Evolutionary conservation across 176 grass and related monocot genomes (phyloP).

Genomic region (Musa itinerans): DNA sequence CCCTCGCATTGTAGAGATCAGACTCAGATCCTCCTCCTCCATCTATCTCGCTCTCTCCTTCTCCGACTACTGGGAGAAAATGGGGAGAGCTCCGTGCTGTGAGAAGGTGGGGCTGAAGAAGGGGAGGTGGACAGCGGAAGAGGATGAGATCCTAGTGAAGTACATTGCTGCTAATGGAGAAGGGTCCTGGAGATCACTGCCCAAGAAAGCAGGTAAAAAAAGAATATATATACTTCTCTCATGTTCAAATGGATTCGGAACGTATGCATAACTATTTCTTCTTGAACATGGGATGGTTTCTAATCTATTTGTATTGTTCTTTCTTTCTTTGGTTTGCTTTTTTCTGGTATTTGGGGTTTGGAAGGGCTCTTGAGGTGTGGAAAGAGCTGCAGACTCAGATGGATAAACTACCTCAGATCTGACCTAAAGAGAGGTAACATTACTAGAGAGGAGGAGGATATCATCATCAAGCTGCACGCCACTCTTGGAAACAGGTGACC

Average conservation of each 20-base stretch:
- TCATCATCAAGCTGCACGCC: constrained; percentile 68
- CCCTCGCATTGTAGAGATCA: background rate
- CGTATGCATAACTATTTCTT: background rate
- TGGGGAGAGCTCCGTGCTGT: constrained; percentile 98
- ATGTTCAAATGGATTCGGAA: background rate
- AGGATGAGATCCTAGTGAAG: constrained; percentile 54
- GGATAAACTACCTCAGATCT: constrained; percentile 64
- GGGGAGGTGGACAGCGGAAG: constrained; percentile 77
- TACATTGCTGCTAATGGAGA: constrained; percentile 86
- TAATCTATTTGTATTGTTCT: background rate
- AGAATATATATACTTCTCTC: background rate
- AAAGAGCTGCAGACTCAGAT: constrained; percentile 76
- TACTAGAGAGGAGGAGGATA: constrained; percentile 64
- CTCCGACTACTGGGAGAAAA: constrained; percentile 1
- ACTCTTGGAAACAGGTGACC: constrained; percentile 74
- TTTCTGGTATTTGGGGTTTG: background rate
- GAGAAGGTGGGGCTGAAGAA: constrained; percentile 84
- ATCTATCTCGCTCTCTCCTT: constrained; percentile 9
- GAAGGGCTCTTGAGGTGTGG: constrained; percentile 51
- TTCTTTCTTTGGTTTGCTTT: background rate
- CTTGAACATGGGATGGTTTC: background rate
- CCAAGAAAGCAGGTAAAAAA: constrained; percentile 77
- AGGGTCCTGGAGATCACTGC: constrained; percentile 75
- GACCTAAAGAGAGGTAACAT: constrained; percentile 79
- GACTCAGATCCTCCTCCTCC: background rate